Percentiles rank a stretch among this genome's conserved stretches.
phyloP scores from a whole-genome alignment of 257 asterid species.

The Nicotiana knightiana region DNA sequence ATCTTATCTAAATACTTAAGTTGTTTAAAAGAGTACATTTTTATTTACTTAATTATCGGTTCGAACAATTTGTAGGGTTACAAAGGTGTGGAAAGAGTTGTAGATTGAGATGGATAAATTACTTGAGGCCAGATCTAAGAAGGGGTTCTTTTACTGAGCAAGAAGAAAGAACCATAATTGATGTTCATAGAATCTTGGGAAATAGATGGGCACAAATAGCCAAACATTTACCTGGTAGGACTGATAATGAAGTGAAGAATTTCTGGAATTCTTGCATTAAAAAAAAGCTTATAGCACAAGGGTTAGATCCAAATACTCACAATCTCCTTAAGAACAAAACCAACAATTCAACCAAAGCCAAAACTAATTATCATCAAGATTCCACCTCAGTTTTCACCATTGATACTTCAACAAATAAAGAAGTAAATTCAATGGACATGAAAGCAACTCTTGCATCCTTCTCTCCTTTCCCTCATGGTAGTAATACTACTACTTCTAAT shows the following conservation, averaged over 20 bases:
- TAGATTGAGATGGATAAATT: conserved; percentile 88
- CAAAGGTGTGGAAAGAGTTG: conserved; percentile 97
- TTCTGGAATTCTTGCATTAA: conserved; percentile 93
- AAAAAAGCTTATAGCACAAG: conserved; percentile 85
- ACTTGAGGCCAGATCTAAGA: conserved; percentile 81
- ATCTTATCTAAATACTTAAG: not conserved
- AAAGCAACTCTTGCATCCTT: conserved; percentile 10
- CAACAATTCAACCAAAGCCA: not conserved
- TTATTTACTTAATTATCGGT: not conserved
- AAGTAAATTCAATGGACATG: conserved; percentile 12
- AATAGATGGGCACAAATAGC: conserved; percentile 99
- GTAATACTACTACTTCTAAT: not conserved
- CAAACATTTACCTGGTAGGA: conserved; percentile 86
- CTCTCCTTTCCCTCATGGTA: not conserved
- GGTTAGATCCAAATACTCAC: conserved; percentile 90
- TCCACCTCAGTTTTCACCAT: conserved; percentile 39
- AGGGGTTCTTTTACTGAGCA: conserved; percentile 78
- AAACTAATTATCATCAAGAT: not conserved
- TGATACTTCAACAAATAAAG: conserved; percentile 20
- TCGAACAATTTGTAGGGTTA: conserved; percentile 37
- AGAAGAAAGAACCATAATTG: conserved; percentile 77
- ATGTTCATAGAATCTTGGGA: conserved; percentile 79
- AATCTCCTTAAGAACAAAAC: conserved; percentile 46
- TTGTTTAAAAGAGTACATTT: too few relatives aligned
- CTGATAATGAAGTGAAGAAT: conserved; percentile 91